A percentile compares a stretch with the other conserved stretches of the same genome.
These are phyloP conservation scores for Casuarina equisetifolia DNA, from an alignment of 306 rosid species.

Conservation along the genomic window DNA sequence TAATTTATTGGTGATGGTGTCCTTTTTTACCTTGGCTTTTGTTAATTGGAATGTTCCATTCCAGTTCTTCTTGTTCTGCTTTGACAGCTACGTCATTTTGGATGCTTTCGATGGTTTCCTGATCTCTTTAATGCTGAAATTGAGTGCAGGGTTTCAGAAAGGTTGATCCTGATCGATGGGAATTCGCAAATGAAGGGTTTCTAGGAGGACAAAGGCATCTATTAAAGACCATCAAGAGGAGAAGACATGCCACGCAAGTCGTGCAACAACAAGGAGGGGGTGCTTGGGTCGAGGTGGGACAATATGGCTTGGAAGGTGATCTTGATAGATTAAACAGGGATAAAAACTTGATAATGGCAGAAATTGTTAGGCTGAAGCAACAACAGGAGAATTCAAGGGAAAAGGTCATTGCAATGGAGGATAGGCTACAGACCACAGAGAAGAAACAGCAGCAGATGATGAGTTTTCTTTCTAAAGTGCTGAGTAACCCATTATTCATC, in stretches of 20 bases:
- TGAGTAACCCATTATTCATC: slow-evolving; percentile 50
- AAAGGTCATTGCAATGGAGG: slow-evolving; percentile 52
- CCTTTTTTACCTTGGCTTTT: neutral
- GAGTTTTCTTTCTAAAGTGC: slow-evolving; percentile 70
- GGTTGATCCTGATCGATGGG: slow-evolving; percentile 96
- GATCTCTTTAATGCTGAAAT: neutral
- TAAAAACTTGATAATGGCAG: slow-evolving; percentile 59
- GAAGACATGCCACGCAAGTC: slow-evolving; percentile 60
- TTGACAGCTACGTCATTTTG: neutral
- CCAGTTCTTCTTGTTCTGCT: neutral
- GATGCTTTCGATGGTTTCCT: neutral
- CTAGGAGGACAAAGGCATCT: slow-evolving; percentile 76
- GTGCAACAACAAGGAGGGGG: slow-evolving; percentile 41
- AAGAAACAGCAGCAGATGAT: slow-evolving; percentile 71
- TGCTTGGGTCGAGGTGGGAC: slow-evolving; percentile 68
- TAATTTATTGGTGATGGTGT: neutral
- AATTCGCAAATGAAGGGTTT: slow-evolving; percentile 91
- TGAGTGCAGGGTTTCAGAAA: slow-evolving; percentile 81
- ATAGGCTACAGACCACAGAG: slow-evolving; percentile 58
- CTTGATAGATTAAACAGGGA: slow-evolving; percentile 67
- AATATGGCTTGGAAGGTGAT: slow-evolving; percentile 76
- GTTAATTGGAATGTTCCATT: neutral
- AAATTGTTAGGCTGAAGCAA: slow-evolving; percentile 65
- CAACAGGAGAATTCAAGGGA: slow-evolving; percentile 68
- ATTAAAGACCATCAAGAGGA: slow-evolving; percentile 80